Evolutionary conservation across 2,329 filamentous ascomycete genomes (phyloP), one percentile per base, ranked within the genome.

Genomic region (Trichoderma simmonsii): DNA sequence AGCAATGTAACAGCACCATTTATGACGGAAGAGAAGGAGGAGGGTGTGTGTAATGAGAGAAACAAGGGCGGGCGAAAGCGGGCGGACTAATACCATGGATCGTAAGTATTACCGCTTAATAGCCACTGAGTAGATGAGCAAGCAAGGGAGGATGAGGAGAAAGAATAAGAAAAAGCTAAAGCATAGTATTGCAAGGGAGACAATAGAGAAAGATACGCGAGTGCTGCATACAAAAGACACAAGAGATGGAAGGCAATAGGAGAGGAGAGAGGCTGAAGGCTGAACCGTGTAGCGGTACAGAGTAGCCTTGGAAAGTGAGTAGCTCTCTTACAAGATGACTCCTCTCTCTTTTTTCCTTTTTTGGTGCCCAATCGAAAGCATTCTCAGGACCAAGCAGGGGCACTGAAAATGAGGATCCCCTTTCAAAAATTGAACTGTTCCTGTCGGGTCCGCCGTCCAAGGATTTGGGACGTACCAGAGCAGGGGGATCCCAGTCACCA

Each of bases 361-460:
- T 51, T 51, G 43, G 43, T 64, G 39, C 61, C 51, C 64, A 32
- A 21, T 67, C 51, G 32, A 57, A 56, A 39, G 43, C 32, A 21
- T 67, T 26, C 64, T 56, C 14, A 67, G 6, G 36, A 32, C 14
- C 32, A 26, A 43, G 30, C 30, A 57, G 56, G 56, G 59, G 59
- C 24, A 18, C 7, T 26, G 24, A 70, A 63, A 63, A 63, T 57
- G 60, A 61, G 68, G 60, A 59, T 71, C 60, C 60, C 60, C 43
- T 57, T 59, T 30, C 30, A 34, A 63, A 64, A 64, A 57, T 48
- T 71, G 18, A 64, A 21, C 26, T 64, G 67, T 70, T 32, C 18
- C 43, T 64, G 60, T 71, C 68, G 68, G 68, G 48, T 71, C 60
- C 26, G 68, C 68, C 59, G 48, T 63, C 68, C 68, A 57, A 57